These are phyloP conservation scores for Croton laevigatus DNA, from an alignment of 441 rosid species.

Conservation along the genomic window DNA sequence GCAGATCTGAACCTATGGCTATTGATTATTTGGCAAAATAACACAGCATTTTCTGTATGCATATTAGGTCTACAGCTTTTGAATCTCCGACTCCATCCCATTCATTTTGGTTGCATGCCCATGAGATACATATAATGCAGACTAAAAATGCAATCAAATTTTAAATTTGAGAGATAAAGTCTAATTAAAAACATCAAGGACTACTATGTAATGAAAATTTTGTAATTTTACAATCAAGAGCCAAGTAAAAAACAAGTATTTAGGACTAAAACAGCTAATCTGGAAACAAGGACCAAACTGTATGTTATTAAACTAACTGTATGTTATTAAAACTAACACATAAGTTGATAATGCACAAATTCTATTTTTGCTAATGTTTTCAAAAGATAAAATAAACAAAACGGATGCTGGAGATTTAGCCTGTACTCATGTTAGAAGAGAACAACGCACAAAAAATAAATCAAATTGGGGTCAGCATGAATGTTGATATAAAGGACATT, in stretches of 20 bases:
- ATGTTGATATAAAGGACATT: not conserved
- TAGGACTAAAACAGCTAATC: not conserved
- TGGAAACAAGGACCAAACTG: not conserved
- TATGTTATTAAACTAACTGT: not conserved
- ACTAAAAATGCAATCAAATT: not conserved
- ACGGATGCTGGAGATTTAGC: not conserved
- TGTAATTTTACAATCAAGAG: not conserved
- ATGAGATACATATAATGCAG: too few relatives aligned
- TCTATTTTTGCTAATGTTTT: not conserved
- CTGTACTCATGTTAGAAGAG: not conserved
- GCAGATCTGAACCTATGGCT: not conserved
- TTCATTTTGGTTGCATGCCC: too few relatives aligned
- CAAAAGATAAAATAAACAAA: not conserved
- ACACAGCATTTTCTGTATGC: not conserved
- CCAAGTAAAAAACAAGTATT: not conserved
- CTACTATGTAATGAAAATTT: not conserved
- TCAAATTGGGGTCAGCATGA: not conserved
- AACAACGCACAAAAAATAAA: not conserved
- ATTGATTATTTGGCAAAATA: not conserved
- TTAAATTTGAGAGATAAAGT: not conserved
- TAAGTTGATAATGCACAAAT: not conserved
- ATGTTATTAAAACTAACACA: not conserved
- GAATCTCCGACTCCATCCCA: not conserved
- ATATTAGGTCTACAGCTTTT: not conserved
- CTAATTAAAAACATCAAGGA: not conserved